phyloP scores from a whole-genome alignment of 2,329 filamentous ascomycete genomes.

The Aspergillus felis region DNA sequence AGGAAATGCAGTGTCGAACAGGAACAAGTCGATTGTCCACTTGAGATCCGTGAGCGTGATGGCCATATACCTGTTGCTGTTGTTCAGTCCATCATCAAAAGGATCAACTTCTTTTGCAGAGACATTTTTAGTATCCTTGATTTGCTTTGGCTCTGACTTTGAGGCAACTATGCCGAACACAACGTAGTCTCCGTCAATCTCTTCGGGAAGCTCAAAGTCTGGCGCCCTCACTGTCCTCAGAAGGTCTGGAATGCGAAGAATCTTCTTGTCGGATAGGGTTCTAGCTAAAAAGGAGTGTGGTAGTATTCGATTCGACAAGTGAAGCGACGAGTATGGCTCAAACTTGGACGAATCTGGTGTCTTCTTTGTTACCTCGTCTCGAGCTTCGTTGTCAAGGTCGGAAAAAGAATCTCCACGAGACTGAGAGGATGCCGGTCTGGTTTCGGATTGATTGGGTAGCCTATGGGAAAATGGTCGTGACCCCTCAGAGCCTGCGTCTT shows the following conservation, averaged over 20 bases:
- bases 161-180: slow-evolving; percentile 82
- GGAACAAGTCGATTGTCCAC: slow-evolving; percentile 85
- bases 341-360: slow-evolving; percentile 60
- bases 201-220: slow-evolving; percentile 69
- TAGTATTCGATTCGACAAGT: slow-evolving; percentile 77
- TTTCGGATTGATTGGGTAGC: slow-evolving; percentile 21
- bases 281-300: slow-evolving; percentile 76
- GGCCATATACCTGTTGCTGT: slow-evolving; percentile 82
- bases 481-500: slow-evolving; percentile 8
- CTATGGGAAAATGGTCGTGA: slow-evolving; percentile 19
- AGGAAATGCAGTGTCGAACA: slow-evolving; percentile 87
- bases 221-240: slow-evolving; percentile 78
- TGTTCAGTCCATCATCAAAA: slow-evolving; percentile 53
- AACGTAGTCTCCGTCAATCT: slow-evolving; percentile 84
- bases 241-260: slow-evolving; percentile 74
- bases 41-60: slow-evolving; percentile 82
- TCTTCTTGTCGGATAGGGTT: slow-evolving; percentile 71
- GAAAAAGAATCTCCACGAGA: background rate
- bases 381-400: background rate
- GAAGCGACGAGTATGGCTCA: slow-evolving; percentile 80
- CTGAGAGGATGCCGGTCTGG: slow-evolving; percentile 12
- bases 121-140: slow-evolving; percentile 44
- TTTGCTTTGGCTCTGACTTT: slow-evolving; percentile 74
- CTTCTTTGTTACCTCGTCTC: slow-evolving; percentile 16
- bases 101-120: slow-evolving; percentile 43